Conservation (phyloP, 2,329 filamentous ascomycete species). For the Cladosporium sphaerospermum region DNA sequence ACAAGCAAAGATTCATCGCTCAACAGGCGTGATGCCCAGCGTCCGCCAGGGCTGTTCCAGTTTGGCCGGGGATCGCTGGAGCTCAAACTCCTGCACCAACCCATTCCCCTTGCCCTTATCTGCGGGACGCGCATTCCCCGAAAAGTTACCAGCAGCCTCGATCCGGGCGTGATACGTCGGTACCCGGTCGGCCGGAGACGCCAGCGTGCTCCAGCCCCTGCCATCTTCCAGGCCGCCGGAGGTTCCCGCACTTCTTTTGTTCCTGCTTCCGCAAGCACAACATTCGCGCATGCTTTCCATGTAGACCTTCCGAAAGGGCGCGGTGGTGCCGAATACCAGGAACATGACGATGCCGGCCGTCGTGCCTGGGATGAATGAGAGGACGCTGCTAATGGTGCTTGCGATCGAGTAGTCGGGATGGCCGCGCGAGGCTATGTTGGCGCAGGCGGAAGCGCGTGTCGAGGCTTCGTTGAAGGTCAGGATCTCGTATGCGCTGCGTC, state of each 20-base stretch:
- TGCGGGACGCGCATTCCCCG: not conserved
- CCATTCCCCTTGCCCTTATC: not conserved
- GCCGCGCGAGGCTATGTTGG: not conserved
- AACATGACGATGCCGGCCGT: conserved; percentile 14
- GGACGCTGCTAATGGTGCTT: conserved; percentile 10
- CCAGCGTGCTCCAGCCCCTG: not conserved
- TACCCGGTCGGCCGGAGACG: not conserved
- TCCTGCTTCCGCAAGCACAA: not conserved
- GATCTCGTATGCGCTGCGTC: conserved; percentile 13
- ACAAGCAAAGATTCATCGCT: not conserved
- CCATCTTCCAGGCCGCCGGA: not conserved
- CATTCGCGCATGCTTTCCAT: not conserved
- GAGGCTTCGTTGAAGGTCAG: conserved; percentile 13
- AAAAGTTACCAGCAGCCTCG: not conserved
- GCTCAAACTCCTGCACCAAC: not conserved
- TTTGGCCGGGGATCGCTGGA: not conserved
- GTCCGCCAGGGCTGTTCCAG: conserved; percentile 5
- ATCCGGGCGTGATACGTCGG: not conserved
- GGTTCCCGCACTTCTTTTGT: not conserved
- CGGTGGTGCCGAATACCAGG: conserved; percentile 18
- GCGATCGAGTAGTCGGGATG: conserved; percentile 13
- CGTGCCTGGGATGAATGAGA: conserved; percentile 16
- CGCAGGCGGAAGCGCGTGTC: conserved; percentile 9
- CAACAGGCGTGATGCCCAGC: not conserved
- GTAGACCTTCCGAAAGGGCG: conserved; percentile 14